Base-by-base conservation (phyloP, 257 asterid species). In the Thymus quinquecostatus region DNA sequence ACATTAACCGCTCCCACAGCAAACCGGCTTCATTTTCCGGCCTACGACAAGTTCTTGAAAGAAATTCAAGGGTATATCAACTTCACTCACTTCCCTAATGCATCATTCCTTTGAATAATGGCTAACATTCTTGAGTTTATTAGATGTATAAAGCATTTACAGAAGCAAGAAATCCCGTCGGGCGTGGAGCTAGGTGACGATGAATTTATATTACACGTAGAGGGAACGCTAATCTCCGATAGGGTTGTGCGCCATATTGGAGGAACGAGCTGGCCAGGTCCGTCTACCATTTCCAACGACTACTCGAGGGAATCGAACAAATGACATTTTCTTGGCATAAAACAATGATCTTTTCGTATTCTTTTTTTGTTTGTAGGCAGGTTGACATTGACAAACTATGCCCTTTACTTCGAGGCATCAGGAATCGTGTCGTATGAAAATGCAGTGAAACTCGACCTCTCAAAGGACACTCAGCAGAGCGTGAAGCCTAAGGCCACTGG, bases 251-350 rank as follows among this genome's bases (percentile, higher is more conserved):
- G 98, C 38, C 98, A 93, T 57, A 93, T 93, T 12, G 95, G 96
- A n/a, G 96, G 96, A 77, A 86, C 96, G 60, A 91, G 97, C 69
- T 91, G 97, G 97, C 96, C 96, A 21, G 98, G 98, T 93, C 30
- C 13, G 86, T 75, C 28, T 29, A 4, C 64, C 21, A 38, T 57
- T 69, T 63, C 65, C 28, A 8, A 13, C 30, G 11, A n/a, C 32
- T 36, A 3, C 38, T n/a, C 27, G 21, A 47, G 13, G 38, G 49
- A n/a, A 21, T 21, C 21, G 13, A 6, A 21, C 21, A 27, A 28
- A 29, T 32, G 10, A 33, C 32, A 34, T 10, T 47, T 51, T 38
- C 45, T 40, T 56, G 38, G 14, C 55, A 50, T 57, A 5, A 81
- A 41, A 53, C 62, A 21, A 5, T 30, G 14, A 36, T 47, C 43